phyloP scores from a whole-genome alignment of 768 basidiomycete genomes.

The Trametes gibbosa region DNA sequence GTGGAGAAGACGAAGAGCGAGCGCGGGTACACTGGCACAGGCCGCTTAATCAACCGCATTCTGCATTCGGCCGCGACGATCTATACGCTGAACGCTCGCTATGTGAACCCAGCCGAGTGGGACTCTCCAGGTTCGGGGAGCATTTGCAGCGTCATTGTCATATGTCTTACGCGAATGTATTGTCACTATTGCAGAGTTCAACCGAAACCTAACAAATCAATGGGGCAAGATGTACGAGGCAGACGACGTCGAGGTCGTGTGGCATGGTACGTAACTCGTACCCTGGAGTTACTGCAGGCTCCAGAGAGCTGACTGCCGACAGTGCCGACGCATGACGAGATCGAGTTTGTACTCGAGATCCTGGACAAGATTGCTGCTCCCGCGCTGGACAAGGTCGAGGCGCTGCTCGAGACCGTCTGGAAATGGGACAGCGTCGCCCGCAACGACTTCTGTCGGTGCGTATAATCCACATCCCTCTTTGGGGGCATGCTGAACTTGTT shows the following conservation, averaged over 20 bases:
- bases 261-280: slow-evolving; percentile 65
- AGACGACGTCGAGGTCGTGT: slow-evolving; percentile 78
- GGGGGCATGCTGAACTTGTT: not conserved
- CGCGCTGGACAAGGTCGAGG: slow-evolving; percentile 63
- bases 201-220: slow-evolving; percentile 55
- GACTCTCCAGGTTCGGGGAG: slow-evolving; percentile 58
- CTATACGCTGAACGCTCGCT: slow-evolving; percentile 76
- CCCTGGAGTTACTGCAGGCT: not conserved
- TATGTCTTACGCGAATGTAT: slow-evolving; percentile 17
- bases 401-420: slow-evolving; percentile 49
- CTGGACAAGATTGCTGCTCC: slow-evolving; percentile 67
- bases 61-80: slow-evolving; percentile 72
- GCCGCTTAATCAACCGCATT: slow-evolving; percentile 71
- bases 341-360: slow-evolving; percentile 77
- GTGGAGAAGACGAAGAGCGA: slow-evolving; percentile 83
- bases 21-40: slow-evolving; percentile 81
- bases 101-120: slow-evolving; percentile 84
- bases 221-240: slow-evolving; percentile 84
- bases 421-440: slow-evolving; percentile 66
- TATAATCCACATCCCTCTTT: not conserved
- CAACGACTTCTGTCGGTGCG: slow-evolving; percentile 82
- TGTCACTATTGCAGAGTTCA: slow-evolving; percentile 46
- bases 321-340: slow-evolving; percentile 69
- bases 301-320: slow-evolving; percentile 7
- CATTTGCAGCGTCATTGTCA: not conserved